Evolutionary conservation across 345 rosid genomes (phyloP).

Genomic region (Salix exigua): DNA sequence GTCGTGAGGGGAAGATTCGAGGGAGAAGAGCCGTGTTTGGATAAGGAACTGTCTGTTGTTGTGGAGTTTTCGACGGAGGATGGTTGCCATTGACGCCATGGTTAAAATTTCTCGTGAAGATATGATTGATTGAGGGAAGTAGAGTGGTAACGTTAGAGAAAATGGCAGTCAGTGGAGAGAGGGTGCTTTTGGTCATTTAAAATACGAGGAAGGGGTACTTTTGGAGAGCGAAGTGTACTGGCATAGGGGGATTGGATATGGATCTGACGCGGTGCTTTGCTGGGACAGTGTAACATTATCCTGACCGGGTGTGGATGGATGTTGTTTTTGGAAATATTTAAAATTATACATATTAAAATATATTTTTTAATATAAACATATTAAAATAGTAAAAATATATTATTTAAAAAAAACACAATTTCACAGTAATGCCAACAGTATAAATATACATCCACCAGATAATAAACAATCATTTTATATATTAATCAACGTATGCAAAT

Average conservation of each 20-base stretch:
- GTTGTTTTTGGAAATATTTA: too few relatives aligned
- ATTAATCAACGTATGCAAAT: too few relatives aligned
- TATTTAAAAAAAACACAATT: too few relatives aligned
- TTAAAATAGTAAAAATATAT: too few relatives aligned
- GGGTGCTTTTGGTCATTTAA: conserved; percentile 1
- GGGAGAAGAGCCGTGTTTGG: conserved; percentile 31
- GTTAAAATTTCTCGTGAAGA: not conserved
- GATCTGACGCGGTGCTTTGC: conserved; percentile 12
- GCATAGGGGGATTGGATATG: conserved; percentile 2
- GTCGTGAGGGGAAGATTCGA: conserved; percentile 9
- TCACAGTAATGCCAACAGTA: too few relatives aligned
- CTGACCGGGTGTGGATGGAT: too few relatives aligned
- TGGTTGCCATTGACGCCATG: conserved; percentile 52
- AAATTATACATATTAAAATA: too few relatives aligned
- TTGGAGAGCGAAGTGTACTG: not conserved
- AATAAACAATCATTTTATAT: too few relatives aligned
- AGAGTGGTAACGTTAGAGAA: not conserved
- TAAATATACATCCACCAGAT: too few relatives aligned
- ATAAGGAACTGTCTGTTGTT: conserved; percentile 24
- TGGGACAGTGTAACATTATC: not conserved
- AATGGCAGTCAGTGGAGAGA: not conserved
- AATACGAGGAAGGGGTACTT: not conserved
- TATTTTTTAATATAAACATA: too few relatives aligned
- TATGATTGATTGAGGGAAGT: not conserved
- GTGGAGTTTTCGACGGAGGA: conserved; percentile 48